Evolutionary conservation across 1,284 basidiomycete genomes (phyloP), one percentile per base, ranked within the genome.

Genomic region (Marasmius fiardii): DNA sequence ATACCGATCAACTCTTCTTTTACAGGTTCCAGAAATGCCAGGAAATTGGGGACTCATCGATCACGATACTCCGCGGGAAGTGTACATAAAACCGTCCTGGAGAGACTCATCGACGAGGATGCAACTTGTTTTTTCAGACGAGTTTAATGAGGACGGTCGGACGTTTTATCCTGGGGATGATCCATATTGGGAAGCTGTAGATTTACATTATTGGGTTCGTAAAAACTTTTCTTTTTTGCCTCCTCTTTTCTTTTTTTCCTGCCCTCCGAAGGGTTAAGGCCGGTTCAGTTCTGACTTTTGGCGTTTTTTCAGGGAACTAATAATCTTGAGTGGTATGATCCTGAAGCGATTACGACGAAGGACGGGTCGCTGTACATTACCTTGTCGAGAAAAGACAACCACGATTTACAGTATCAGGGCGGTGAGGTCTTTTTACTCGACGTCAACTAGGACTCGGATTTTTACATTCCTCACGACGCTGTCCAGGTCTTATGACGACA

Each of bases 11-110:
- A 2, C n/a, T 5, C 2, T 3, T 49, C 24, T n/a, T 28, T 21
- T 80, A 11, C 75, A 93, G 75, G 75, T 92, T 23, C 82, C 90
- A 18, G 71, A 70, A 23, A 83, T 93, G 39, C 58, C 68, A 2
- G 83, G 87, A 2, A 82, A 83, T 64, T 86, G 83, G 64, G 84
- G 82, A 2, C 73, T 93, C 53, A 86, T 95, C 60, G 93, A 95
- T 68, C 55, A 74, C 5, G 85, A 90, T 54, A 95, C 93, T 0
- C 91, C 92, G 1, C 56, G 73, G n/a, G 74, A 77, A 2, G 82
- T 72, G 1, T 82, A 82, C 63, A 83, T 81, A 0, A 86, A 83
- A 51, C 65, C 69, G 3, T 86, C 88, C 52, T 85, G 75, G 63
- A 65, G 69, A 23, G 79, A 84, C 58, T 74, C 82, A 4, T 68